A percentile compares a stretch with the other conserved stretches of the same genome.
Evolutionary conservation across 768 basidiomycete genomes (phyloP).

Genomic region (Lactarius hatsudake): DNA sequence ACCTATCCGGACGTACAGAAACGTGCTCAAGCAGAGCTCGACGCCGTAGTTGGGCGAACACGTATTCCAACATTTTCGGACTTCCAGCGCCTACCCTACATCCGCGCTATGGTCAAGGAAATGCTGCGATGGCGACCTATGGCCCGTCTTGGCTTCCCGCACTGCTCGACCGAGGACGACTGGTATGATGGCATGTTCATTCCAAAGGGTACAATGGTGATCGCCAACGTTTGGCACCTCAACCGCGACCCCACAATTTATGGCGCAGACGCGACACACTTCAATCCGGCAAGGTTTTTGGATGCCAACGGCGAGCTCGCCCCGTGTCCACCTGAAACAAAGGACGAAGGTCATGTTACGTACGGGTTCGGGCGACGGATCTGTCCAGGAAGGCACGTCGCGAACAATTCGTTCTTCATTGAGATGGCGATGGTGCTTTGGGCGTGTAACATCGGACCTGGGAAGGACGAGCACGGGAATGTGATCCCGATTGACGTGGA

Average conservation of each 20-base stretch:
- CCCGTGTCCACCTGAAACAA: slow-evolving; percentile 25
- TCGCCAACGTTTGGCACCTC: slow-evolving; percentile 32
- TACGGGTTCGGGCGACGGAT: slow-evolving; percentile 32
- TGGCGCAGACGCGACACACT: slow-evolving; percentile 27
- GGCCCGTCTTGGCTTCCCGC: slow-evolving; percentile 23
- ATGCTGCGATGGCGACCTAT: slow-evolving; percentile 16
- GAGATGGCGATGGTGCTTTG: slow-evolving; percentile 33
- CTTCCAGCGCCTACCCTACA: slow-evolving; percentile 16
- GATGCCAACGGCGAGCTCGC: slow-evolving; percentile 28
- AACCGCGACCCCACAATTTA: slow-evolving; percentile 32
- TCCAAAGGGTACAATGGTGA: slow-evolving; percentile 37
- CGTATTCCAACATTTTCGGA: slow-evolving; percentile 22
- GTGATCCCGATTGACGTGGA: slow-evolving; percentile 12
- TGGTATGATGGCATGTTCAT: slow-evolving; percentile 33
- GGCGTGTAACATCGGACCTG: slow-evolving; percentile 25
- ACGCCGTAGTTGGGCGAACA: slow-evolving; percentile 14
- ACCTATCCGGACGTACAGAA: slow-evolving; percentile 2
- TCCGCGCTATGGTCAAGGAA: slow-evolving; percentile 24
- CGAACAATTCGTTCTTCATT: slow-evolving; percentile 34
- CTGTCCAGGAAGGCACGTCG: slow-evolving; percentile 15
- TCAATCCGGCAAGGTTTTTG: slow-evolving; percentile 30
- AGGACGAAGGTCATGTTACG: slow-evolving; percentile 3
- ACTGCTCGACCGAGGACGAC: slow-evolving; percentile 30
- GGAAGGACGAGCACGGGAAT: background rate
- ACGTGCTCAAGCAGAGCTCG: slow-evolving; percentile 15